phyloP scores from a whole-genome alignment of 2,329 filamentous ascomycete genomes.

The Huntiella omanensis region DNA sequence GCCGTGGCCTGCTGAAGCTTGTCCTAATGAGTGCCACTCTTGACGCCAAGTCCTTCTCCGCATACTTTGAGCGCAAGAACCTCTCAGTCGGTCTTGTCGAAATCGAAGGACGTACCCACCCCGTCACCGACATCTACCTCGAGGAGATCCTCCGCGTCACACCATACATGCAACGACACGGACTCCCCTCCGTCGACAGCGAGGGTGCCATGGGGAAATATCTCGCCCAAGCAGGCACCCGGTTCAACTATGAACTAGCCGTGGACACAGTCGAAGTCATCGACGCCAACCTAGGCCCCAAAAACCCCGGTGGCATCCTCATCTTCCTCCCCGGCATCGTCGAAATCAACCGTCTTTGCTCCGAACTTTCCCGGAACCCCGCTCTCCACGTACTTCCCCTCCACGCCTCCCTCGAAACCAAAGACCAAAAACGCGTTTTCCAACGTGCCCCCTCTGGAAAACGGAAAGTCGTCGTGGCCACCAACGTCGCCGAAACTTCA shows the following conservation, averaged over 20 bases:
- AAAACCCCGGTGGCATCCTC: constrained; percentile 64
- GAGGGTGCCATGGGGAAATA: constrained; percentile 39
- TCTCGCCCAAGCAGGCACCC: constrained; percentile 55
- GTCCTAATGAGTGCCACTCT: constrained; percentile 94
- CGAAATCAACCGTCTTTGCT: constrained; percentile 72
- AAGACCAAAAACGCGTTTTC: constrained; percentile 79
- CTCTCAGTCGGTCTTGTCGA: constrained; percentile 60
- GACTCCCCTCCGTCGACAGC: constrained; percentile 15
- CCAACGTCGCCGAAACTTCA: constrained; percentile 93
- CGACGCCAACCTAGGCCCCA: constrained; percentile 52
- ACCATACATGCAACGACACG: constrained; percentile 40
- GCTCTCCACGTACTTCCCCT: constrained; percentile 64
- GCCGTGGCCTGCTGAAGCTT: constrained; percentile 67
- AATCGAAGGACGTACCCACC: constrained; percentile 75
- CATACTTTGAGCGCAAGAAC: constrained; percentile 58
- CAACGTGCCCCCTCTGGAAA: constrained; percentile 54
- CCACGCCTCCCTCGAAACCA: constrained; percentile 77
- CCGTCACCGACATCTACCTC: constrained; percentile 75
- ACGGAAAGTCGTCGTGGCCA: constrained; percentile 83
- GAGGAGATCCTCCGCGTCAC: constrained; percentile 74
- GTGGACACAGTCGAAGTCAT: constrained; percentile 64
- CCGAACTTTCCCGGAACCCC: constrained; percentile 40
- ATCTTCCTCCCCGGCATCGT: constrained; percentile 85
- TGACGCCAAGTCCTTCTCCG: constrained; percentile 66
- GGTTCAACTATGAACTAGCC: constrained; percentile 84